Evolutionary conservation across 2,329 filamentous ascomycete genomes (phyloP), one percentile per base, ranked within the genome.

Genomic region (Talaromyces sp.): DNA sequence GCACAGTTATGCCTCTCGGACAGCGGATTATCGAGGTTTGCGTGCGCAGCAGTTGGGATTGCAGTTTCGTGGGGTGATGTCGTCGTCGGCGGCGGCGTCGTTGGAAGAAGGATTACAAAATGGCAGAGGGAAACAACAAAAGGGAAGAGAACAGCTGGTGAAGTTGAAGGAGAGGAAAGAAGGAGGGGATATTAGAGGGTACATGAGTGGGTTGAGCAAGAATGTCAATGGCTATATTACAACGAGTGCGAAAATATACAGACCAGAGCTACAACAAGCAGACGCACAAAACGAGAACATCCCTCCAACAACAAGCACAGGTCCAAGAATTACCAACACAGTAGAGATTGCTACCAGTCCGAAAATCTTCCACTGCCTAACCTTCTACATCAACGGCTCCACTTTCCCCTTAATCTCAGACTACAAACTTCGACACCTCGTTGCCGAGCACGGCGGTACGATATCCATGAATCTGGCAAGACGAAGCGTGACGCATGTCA

Each of bases 321-420:
- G 17, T 14, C 46, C 19, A 24, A 50, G 1, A 9, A 38, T 31
- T 8, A 31, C 31, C 5, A 21, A 3, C n/a, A 31, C 32, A n/a
- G n/a, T n/a, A 29, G 50, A 11, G 17, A n/a, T n/a, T n/a, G n/a
- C n/a, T n/a, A 10, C 12, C 48, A 50, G 12, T 2, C 50, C 26
- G 3, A 53, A 58, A n/a, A 83, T 95, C 57, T 92, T 97, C 71
- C 76, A 83, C 51, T 85, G 86, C 17, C 81, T 92, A 24, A 87
- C 85, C 56, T 83, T 96, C 67, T 94, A 93, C 76, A 83, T 97
- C 74, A 96, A 96, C 74, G 92, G 92, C 62, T 92, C 89, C 65
- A 96, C 91, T 2, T 83, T 87, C 62, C 92, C 92, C 1, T 74
- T 85, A 26, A 83, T 96, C 63, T 95, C 90, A 14, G 92, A 97